Base-by-base conservation (phyloP, 805 yeast species). In the Yamadazyma insecticola region DNA sequence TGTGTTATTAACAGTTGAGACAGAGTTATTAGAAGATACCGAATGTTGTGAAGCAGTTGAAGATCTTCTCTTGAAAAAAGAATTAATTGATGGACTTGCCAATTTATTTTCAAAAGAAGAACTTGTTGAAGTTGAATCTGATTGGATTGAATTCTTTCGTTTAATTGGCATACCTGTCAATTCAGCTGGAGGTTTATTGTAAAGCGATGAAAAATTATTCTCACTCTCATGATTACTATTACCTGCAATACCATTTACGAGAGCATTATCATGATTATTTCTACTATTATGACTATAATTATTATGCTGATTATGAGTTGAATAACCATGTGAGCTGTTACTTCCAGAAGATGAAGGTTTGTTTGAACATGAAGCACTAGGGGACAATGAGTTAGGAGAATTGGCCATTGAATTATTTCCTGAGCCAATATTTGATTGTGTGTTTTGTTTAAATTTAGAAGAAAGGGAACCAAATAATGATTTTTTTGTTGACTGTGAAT, bases 381-480 rank as follows among this genome's bases (percentile, higher is more conserved):
- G 24, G 12, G 41, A 16, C 13, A n/a, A n/a, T n/a, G n/a, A n/a
- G n/a, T n/a, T n/a, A n/a, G n/a, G n/a, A n/a, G 29, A n/a, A 19
- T 7, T 19, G 21, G 21, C n/a, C n/a, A n/a, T n/a, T n/a, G n/a
- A n/a, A n/a, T n/a, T n/a, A n/a, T n/a, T n/a, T n/a, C n/a, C n/a
- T n/a, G n/a, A n/a, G n/a, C n/a, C n/a, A n/a, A n/a, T n/a, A n/a
- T n/a, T n/a, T n/a, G n/a, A n/a, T n/a, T n/a, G n/a, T n/a, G n/a
- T n/a, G 29, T 20, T 25, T 5, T 55, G 50, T 35, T 61, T 62
- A 41, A 64, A 64, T 34, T 64, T 64, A 7, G 67, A 56, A 4
- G 70, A 63, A 11, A 65, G 29, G 10, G 68, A 60, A 33, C 63
- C 53, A 43, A 65, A 62, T 4, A 65, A 28, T 3, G 64, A 52